Base-by-base conservation (phyloP, 2,329 filamentous ascomycete species). In the Grosmannia penicillata region DNA sequence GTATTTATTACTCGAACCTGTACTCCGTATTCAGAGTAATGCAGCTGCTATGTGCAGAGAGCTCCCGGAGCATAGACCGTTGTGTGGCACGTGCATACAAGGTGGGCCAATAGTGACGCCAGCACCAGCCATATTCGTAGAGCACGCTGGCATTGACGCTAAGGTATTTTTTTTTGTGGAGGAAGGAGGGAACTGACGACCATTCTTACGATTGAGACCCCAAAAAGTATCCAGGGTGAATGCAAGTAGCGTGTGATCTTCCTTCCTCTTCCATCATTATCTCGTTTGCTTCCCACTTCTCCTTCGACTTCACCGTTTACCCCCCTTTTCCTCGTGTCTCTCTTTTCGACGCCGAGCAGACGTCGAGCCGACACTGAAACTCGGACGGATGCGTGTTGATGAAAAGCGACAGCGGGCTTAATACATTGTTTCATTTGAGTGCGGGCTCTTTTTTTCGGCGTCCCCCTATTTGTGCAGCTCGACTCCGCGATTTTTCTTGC, bases 341-440 rank as follows among this genome's bases (percentile, higher is more conserved):
- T 38, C 30, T 19, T 24, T 33, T 33, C 17, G 26, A 22, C 23
- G 19, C 24, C 26, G 21, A 21, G 25, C n/a, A n/a, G n/a, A n/a
- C n/a, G n/a, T n/a, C n/a, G n/a, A n/a, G n/a, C n/a, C n/a, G 13
- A 36, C 10, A 3, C 17, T 11, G 24, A 22, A 5, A 28, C 14
- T 11, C 11, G 14, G 33, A 13, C 9, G 19, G 17, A 24, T 19
- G 21, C 4, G n/a, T 32, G 17, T 32, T 32, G 26, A 36, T 17
- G 26, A 37, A 27, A 37, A 30, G 30, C 35, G 35, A 37, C 27
- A 37, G 35, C 36, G 22, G 36, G 22, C 22, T 25, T 37, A 31
- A 18, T 26, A 25, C 11, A 25, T 25, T 25, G 19, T 8, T 26
- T 24, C 30, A 30, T 28, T 29, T 36, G 30, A 23, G 24, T 37